phyloP scores from a whole-genome alignment of 805 yeast species.

The Cyberlindnera mycetangii region DNA sequence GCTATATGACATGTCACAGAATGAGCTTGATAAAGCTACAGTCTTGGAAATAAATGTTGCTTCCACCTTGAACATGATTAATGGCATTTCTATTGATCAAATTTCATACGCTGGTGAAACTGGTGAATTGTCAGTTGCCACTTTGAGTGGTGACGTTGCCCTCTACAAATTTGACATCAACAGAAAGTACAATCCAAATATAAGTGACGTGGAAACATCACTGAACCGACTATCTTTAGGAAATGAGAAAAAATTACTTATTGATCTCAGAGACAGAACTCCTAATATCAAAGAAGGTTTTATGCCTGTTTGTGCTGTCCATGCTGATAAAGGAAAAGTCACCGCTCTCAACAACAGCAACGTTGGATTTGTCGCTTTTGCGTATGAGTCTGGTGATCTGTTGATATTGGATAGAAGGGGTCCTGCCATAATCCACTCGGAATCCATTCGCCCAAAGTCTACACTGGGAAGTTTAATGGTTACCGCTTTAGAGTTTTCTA shows the following conservation, averaged over 20 bases:
- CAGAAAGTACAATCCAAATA: slow-evolving; percentile 37
- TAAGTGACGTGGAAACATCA: slow-evolving; percentile 31
- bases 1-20: slow-evolving; percentile 78
- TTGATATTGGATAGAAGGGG: slow-evolving; percentile 77
- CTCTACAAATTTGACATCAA: slow-evolving; percentile 69
- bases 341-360: slow-evolving; percentile 65
- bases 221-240: slow-evolving; percentile 30
- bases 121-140: slow-evolving; percentile 71
- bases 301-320: slow-evolving; percentile 49
- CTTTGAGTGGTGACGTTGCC: slow-evolving; percentile 68
- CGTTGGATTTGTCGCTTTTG: slow-evolving; percentile 82
- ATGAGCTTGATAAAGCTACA: slow-evolving; percentile 59
- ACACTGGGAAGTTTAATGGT: slow-evolving; percentile 33
- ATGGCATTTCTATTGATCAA: slow-evolving; percentile 44
- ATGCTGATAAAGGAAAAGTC: slow-evolving; percentile 46
- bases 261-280: slow-evolving; percentile 54
- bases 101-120: slow-evolving; percentile 77
- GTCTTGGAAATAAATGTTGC: slow-evolving; percentile 60
- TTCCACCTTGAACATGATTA: slow-evolving; percentile 43
- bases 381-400: slow-evolving; percentile 71
- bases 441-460: slow-evolving; percentile 29
- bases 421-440: slow-evolving; percentile 61
- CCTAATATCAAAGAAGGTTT: slow-evolving; percentile 58
- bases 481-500: slow-evolving; percentile 69
- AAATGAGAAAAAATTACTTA: slow-evolving; percentile 29